A percentile compares a stretch with the other conserved stretches of the same genome.
Evolutionary conservation across 1,284 basidiomycete genomes (phyloP).

Genomic region (Apiotrichum gamsii): DNA sequence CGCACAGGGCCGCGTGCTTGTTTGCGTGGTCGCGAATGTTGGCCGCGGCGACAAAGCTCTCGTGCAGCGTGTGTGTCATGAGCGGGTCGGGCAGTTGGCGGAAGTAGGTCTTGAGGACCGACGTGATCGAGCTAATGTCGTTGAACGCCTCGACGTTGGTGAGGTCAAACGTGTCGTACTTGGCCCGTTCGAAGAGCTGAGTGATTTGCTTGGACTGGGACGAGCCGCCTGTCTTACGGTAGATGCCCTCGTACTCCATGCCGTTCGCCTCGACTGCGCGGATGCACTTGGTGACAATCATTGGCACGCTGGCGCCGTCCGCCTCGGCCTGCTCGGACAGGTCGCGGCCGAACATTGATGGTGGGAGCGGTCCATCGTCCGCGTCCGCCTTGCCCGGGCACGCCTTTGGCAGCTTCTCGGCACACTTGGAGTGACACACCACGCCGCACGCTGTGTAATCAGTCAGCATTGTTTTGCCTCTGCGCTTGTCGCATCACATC

Average conservation of each 20-base stretch:
- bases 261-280: constrained; percentile 80
- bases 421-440: constrained; percentile 50
- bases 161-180: constrained; percentile 81
- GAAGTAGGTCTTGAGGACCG: constrained; percentile 96
- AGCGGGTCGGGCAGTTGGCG: constrained; percentile 82
- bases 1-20: constrained; percentile 60
- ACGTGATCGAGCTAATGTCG: constrained; percentile 94
- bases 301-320: constrained; percentile 69
- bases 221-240: constrained; percentile 92
- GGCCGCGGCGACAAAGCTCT: constrained; percentile 74
- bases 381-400: constrained; percentile 36
- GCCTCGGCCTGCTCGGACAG: constrained; percentile 73
- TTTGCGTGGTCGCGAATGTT: constrained; percentile 58
- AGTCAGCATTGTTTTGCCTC: not conserved
- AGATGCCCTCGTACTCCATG: constrained; percentile 65
- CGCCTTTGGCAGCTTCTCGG: constrained; percentile 42
- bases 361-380: constrained; percentile 49
- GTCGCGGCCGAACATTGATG: constrained; percentile 86
- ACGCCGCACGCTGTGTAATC: constrained; percentile 46
- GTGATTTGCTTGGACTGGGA: constrained; percentile 89
- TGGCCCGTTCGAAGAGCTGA: constrained; percentile 87
- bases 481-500: too few relatives aligned
- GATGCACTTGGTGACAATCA: constrained; percentile 93
- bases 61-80: constrained; percentile 84
- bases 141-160: constrained; percentile 80